Conservation (phyloP, 2,329 filamentous ascomycete genomes). For the Macrophomina phaseolina region DNA sequence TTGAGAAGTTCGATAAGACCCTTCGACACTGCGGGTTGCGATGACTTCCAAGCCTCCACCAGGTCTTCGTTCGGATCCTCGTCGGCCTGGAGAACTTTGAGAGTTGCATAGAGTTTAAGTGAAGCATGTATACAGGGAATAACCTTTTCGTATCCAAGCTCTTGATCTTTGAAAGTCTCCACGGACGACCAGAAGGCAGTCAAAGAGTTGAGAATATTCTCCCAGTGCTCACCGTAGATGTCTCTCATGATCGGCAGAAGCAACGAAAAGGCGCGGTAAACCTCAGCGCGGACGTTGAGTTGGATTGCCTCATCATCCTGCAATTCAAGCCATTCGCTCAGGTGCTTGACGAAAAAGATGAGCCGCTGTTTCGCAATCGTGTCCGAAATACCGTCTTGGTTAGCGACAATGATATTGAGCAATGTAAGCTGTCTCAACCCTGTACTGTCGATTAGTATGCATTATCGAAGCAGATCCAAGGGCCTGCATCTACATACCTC, state of each 20-base stretch:
- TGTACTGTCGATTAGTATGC: constrained; percentile 31
- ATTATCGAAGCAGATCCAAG: constrained; percentile 25
- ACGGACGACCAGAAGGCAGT: constrained; percentile 41
- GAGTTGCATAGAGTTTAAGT: constrained; percentile 69
- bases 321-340: constrained; percentile 71
- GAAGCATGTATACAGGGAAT: constrained; percentile 71
- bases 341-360: constrained; percentile 81
- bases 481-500: constrained; percentile 42
- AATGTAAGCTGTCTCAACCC: constrained; percentile 57
- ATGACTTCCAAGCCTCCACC: constrained; percentile 71
- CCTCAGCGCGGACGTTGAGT: constrained; percentile 61
- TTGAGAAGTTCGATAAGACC: constrained; percentile 70
- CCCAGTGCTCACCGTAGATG: constrained; percentile 90
- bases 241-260: constrained; percentile 77
- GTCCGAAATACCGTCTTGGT: constrained; percentile 54
- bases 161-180: neutral
- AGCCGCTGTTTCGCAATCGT: constrained; percentile 68
- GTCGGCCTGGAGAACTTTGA: constrained; percentile 62
- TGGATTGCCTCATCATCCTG: constrained; percentile 54
- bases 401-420: constrained; percentile 60
- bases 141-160: constrained; percentile 26
- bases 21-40: constrained; percentile 60
- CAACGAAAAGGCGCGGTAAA: constrained; percentile 57
- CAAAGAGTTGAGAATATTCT: constrained; percentile 50
- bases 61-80: constrained; percentile 86